These are phyloP conservation scores for Novymonas esmeraldas DNA, from an alignment of 208 protist species.

Conservation along the genomic window DNA sequence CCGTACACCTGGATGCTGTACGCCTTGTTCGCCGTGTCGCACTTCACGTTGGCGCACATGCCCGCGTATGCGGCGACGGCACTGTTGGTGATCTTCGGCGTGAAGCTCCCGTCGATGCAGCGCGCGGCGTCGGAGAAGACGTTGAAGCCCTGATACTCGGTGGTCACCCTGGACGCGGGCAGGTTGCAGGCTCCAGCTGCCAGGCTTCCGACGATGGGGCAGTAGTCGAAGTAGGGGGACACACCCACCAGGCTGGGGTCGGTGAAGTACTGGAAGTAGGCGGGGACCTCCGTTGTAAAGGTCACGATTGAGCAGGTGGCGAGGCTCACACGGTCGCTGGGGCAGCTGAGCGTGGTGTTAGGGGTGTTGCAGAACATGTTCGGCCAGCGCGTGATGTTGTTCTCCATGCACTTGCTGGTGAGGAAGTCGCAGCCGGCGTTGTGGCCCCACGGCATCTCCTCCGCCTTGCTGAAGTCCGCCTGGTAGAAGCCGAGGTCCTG, in stretches of 20 bases:
- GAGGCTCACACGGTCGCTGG: too few relatives aligned
- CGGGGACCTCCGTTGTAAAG: too few relatives aligned
- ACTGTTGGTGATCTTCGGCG: background rate
- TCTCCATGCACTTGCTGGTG: too few relatives aligned
- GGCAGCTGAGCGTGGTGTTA: too few relatives aligned
- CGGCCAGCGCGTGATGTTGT: too few relatives aligned
- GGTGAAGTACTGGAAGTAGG: background rate
- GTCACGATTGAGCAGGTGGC: too few relatives aligned
- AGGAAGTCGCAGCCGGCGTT: too few relatives aligned
- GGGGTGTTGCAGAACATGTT: too few relatives aligned
- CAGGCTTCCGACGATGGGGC: too few relatives aligned
- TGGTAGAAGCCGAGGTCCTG: too few relatives aligned
- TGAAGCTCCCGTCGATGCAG: background rate
- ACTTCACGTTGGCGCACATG: slow-evolving; percentile 5
- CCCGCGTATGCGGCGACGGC: background rate
- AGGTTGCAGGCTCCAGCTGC: background rate
- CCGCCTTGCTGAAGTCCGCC: too few relatives aligned
- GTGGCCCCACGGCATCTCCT: too few relatives aligned
- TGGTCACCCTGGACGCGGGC: background rate
- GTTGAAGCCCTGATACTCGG: background rate
- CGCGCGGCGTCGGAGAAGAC: slow-evolving; percentile 2
- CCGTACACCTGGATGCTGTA: background rate
- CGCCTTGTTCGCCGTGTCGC: background rate
- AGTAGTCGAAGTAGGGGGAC: background rate
- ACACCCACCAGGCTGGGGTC: background rate